Evolutionary conservation across 805 yeast genomes (phyloP), one percentile per base, ranked within the genome.

Genomic region (Cyberlindnera japonica): DNA sequence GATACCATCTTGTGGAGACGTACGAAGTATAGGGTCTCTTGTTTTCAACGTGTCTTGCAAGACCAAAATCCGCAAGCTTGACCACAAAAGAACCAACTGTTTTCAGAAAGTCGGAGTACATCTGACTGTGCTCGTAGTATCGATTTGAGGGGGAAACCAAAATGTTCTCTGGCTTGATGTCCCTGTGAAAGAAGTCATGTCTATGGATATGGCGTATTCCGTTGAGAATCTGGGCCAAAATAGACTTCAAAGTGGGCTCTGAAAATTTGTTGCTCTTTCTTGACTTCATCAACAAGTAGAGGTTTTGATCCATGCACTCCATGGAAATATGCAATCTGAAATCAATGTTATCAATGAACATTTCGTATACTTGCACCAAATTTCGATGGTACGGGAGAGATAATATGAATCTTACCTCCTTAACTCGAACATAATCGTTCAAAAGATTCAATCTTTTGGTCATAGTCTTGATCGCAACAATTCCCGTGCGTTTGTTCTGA

Each of bases 131-230:
- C 58, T 63, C 61, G 58, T 74, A 82, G 53, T 73, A 83, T 36
- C 70, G 70, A 28, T 64, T 61, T 6, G 82, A 63, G 17, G 81
- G 77, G 26, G 80, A 69, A 5, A 90, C 77, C 50, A 91, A 72
- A 19, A 91, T 82, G 61, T 91, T 91, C 55, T 91, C 97, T 0
- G 99, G 98, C 62, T 91, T 91, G 35, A 91, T 72, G 67, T 91
- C 99, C 42, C 99, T 74, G 60, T 91, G 98, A 55, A 81, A 81
- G 55, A 71, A 86, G 10, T 75, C 74, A 51, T 71, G 65, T 20
- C 62, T 58, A 55, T 87, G 99, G 40, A 91, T 88, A 60, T 91
- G 97, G 41, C 78, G 74, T 21, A 90, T 71, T 4, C 93, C 99
- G 41, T 75, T 70, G 42, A 87, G 65, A 1, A 90, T 60, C 59